Percentiles rank a stretch among this genome's conserved stretches.
Evolutionary conservation across 2,329 filamentous ascomycete species (phyloP).

Genomic region (Chrysoporthe cubensis): DNA sequence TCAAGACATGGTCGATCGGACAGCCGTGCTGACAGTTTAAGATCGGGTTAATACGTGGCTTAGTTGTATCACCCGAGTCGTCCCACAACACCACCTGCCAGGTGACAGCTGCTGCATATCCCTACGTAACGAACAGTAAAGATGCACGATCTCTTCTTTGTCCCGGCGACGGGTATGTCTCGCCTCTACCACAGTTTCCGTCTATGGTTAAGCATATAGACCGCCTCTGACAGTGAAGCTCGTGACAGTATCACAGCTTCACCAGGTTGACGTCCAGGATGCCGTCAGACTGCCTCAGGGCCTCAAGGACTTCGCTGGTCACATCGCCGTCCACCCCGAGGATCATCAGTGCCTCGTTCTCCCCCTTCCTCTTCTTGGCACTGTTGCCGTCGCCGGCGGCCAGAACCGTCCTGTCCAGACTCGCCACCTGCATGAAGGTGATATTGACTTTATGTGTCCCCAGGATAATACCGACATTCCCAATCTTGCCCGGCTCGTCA

Average conservation of each 20-base stretch:
- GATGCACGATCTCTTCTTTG: background rate
- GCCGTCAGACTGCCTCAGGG: conserved; percentile 53
- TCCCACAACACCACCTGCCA: background rate
- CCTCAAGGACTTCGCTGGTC: conserved; percentile 56
- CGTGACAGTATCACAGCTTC: conserved; percentile 38
- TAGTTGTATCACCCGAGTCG: background rate
- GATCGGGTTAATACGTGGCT: background rate
- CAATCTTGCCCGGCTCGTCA: conserved; percentile 81
- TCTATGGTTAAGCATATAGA: background rate
- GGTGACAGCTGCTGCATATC: background rate
- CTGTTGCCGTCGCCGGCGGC: conserved; percentile 34
- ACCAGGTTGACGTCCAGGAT: conserved; percentile 61
- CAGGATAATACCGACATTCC: conserved; percentile 72
- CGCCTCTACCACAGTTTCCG: background rate
- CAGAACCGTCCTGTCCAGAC: conserved; percentile 46
- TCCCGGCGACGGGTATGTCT: too few relatives aligned
- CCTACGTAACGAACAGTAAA: background rate
- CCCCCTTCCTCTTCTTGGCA: conserved; percentile 37
- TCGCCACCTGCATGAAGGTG: conserved; percentile 75
- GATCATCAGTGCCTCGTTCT: conserved; percentile 80
- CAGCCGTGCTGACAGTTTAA: background rate
- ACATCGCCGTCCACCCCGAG: conserved; percentile 72
- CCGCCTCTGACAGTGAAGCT: too few relatives aligned
- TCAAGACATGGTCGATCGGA: background rate
- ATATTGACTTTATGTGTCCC: conserved; percentile 77